Evolutionary conservation across 345 rosid species (phyloP).

Genomic region (Pugionium dolabratum): DNA sequence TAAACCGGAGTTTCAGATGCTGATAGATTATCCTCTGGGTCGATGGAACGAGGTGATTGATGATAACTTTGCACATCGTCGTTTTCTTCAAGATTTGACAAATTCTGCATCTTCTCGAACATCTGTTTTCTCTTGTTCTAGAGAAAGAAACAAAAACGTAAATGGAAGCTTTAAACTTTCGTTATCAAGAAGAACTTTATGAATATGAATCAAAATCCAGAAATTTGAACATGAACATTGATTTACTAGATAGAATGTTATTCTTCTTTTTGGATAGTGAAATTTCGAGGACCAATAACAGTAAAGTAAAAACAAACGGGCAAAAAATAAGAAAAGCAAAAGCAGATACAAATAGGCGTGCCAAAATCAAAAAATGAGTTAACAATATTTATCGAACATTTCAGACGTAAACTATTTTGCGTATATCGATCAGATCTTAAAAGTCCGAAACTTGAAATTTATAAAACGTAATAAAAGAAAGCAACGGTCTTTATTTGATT

Average conservation of each 20-base stretch:
- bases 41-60: constrained; percentile 52
- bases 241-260: no score
- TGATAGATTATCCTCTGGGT: constrained; percentile 48
- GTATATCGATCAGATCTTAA: no score
- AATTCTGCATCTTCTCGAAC: constrained; percentile 45
- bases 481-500: constrained; percentile 49
- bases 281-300: constrained; percentile 27
- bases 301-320: constrained; percentile 18
- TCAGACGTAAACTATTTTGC: constrained; percentile 10
- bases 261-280: constrained; percentile 29
- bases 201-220: constrained; percentile 8
- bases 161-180: constrained; percentile 23
- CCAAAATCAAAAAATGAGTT: constrained; percentile 35
- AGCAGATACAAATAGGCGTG: constrained; percentile 37
- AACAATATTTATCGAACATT: constrained; percentile 20
- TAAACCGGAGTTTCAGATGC: constrained; percentile 53
- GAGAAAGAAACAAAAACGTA: constrained; percentile 12
- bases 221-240: constrained; percentile 25
- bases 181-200: constrained; percentile 21
- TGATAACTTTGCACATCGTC: constrained; percentile 50
- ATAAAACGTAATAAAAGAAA: constrained; percentile 48
- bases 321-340: constrained; percentile 26
- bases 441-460: constrained; percentile 32
- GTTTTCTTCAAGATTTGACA: constrained; percentile 47
- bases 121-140: constrained; percentile 27